Base-by-base conservation (phyloP, 2,329 filamentous ascomycete species). In the Ilyonectria sp. region DNA sequence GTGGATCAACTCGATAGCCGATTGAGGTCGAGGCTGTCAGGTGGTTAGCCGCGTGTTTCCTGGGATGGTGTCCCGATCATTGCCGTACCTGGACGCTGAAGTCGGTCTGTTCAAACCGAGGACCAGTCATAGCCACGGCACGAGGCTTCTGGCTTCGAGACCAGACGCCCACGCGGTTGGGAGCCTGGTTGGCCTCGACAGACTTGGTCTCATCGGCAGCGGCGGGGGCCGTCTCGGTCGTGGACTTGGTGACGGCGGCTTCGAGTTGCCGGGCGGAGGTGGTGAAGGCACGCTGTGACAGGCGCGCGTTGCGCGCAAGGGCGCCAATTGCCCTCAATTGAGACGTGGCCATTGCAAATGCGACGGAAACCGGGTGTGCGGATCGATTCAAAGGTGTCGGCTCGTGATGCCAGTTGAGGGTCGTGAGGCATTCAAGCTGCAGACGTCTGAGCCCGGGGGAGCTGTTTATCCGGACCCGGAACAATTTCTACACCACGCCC, bases 101-200 rank as follows among this genome's bases (percentile, higher is more conserved):
- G 78, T 97, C 94, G 37, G 94, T 98, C 90, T 98, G 95, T 87
- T 99, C 96, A 78, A 99, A 99, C 75, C 95, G 88, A 72, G 96
- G 96, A 47, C 96, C 96, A 47, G 91, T 90, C 95, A 99, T 99
- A 60, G 94, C 96, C 81, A 90, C 83, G 60, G 90, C 88, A 76
- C 95, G 88, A 44, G 94, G 90, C 82, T 90, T 90, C 87, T 99
- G 96, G 84, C 90, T 97, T 78, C 90, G 85, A 69, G 94, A 94
- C 96, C 96, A 99, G 67, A 94, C 88, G 6, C 83, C 89, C 67
- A 86, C 83, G 70, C 94, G 90, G 86, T 99, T 99, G 23, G 96
- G 96, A 35, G 95, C 94, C 86, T 99, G 96, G 81, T 86, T 82
- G 63, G 87, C 83, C 70, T 89, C 85, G 76, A 85, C 82, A 35